Evolutionary conservation across 2,329 filamentous ascomycete genomes (phyloP).

Genomic region (Penicillium sumatraense): DNA sequence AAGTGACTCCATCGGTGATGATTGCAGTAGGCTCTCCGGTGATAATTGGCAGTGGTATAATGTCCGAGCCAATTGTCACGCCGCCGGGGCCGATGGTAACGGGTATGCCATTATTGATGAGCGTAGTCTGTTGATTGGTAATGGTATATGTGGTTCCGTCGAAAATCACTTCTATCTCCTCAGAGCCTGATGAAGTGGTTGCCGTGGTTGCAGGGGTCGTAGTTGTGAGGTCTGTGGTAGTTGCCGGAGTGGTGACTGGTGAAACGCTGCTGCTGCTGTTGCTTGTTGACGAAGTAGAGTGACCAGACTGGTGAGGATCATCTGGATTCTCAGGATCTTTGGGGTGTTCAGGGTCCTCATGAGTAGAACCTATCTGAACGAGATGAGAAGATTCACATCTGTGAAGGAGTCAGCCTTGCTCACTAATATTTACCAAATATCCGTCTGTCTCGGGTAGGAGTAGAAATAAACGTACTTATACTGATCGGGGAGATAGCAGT

Average conservation of each 20-base stretch:
- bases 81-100: background rate
- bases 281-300: too few species aligned
- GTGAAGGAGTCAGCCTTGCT: background rate
- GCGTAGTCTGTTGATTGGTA: background rate
- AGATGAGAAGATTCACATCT: background rate
- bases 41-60: background rate
- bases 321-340: background rate
- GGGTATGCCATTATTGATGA: background rate
- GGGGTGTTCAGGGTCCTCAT: background rate
- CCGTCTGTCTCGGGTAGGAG: background rate
- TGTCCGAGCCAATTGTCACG: background rate
- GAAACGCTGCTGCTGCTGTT: too few species aligned
- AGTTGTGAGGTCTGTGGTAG: too few species aligned
- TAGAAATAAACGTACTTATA: background rate
- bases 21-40: background rate
- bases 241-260: background rate
- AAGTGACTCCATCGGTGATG: background rate
- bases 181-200: background rate
- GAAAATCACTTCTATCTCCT: background rate
- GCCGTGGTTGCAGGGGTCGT: too few species aligned
- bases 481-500: background rate
- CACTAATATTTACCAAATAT: background rate
- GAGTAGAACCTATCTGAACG: background rate
- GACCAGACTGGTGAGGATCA: background rate
- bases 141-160: conserved; percentile 1